Percentiles rank a stretch among this genome's conserved stretches.
Conservation (phyloP, 495 filamentous ascomycete species). For the Aspergillus hancockii region DNA sequence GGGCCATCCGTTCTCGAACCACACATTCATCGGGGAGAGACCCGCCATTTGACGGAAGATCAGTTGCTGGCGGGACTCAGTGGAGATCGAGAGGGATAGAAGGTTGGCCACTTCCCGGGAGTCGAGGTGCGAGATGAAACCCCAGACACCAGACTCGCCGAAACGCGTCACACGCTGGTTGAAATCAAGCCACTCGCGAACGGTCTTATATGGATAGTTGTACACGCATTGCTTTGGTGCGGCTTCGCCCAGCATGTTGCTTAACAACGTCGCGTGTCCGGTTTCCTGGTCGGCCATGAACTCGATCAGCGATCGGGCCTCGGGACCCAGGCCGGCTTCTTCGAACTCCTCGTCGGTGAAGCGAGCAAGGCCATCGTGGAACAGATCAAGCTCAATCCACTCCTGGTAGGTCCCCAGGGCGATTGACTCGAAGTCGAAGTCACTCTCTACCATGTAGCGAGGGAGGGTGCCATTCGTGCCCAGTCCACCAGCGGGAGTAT, state of each 20-base stretch:
- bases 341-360: conserved; percentile 74
- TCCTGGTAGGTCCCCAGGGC: conserved; percentile 75
- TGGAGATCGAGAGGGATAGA: conserved; percentile 76
- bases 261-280: conserved; percentile 77
- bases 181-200: conserved; percentile 82
- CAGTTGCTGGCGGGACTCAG: conserved; percentile 84
- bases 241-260: conserved; percentile 75
- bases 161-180: conserved; percentile 81
- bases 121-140: conserved; percentile 83
- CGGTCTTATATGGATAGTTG: conserved; percentile 77
- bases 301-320: conserved; percentile 71
- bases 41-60: conserved; percentile 87
- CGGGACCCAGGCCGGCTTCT: conserved; percentile 62
- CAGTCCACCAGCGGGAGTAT: conserved; percentile 71
- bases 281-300: conserved; percentile 88
- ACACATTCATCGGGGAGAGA: conserved; percentile 81
- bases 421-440: conserved; percentile 74
- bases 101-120: conserved; percentile 73
- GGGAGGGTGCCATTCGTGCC: conserved; percentile 78
- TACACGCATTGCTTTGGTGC: conserved; percentile 75
- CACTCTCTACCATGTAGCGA: conserved; percentile 68
- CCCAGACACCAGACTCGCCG: conserved; percentile 82
- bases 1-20: conserved; percentile 79
- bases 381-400: conserved; percentile 86
- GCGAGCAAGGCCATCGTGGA: conserved; percentile 76